phyloP scores from a whole-genome alignment of 2,329 filamentous ascomycete species.

The Claviceps maximensis region DNA sequence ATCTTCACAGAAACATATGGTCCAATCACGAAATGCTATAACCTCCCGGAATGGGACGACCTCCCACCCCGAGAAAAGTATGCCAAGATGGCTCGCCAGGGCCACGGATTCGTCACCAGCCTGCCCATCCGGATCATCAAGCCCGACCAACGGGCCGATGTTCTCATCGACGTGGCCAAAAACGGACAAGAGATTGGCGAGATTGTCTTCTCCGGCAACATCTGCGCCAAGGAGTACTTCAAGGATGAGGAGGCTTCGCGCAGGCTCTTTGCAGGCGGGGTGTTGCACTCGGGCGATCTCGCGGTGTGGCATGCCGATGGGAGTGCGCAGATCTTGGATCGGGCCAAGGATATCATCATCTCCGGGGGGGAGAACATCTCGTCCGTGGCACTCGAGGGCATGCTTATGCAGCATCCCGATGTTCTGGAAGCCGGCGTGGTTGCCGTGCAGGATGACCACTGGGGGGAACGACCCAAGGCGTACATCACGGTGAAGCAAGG shows the following conservation, averaged over 20 bases:
- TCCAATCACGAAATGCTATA: conserved; percentile 87
- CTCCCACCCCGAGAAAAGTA: conserved; percentile 68
- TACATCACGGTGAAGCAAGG: conserved; percentile 71
- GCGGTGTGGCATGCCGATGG: conserved; percentile 90
- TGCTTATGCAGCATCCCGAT: conserved; percentile 77
- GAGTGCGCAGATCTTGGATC: conserved; percentile 79
- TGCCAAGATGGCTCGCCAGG: conserved; percentile 82
- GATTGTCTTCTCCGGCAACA: conserved; percentile 78
- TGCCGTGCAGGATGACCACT: conserved; percentile 73
- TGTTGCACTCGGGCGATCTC: conserved; percentile 78
- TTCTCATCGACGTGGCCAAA: conserved; percentile 31
- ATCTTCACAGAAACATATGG: conserved; percentile 70
- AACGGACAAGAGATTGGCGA: conserved; percentile 38
- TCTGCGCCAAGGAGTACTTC: conserved; percentile 84
- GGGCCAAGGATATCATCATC: conserved; percentile 97
- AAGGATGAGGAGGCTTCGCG: conserved; percentile 76
- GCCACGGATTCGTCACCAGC: conserved; percentile 78
- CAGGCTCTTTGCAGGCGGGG: conserved; percentile 79
- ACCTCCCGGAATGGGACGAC: conserved; percentile 70
- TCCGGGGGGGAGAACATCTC: conserved; percentile 96
- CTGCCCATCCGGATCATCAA: conserved; percentile 74
- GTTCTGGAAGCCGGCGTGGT: conserved; percentile 89
- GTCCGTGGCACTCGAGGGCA: conserved; percentile 78
- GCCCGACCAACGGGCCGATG: conserved; percentile 54
- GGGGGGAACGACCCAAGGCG: conserved; percentile 93